Evolutionary conservation across 2,329 filamentous ascomycete genomes (phyloP), one percentile per base, ranked within the genome.

Genomic region (Colletotrichum truncatum): DNA sequence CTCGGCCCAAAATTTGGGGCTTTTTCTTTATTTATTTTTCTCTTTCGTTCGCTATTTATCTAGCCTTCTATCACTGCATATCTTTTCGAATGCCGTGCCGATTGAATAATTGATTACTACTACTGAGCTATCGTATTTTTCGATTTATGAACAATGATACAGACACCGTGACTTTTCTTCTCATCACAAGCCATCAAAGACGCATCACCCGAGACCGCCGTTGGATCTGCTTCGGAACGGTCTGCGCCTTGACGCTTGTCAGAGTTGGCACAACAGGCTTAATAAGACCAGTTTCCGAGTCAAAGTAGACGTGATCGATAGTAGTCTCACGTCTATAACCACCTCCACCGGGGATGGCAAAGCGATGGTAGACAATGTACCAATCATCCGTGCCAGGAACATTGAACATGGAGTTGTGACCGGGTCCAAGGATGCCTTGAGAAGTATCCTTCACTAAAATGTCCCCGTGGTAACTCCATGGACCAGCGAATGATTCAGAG

Each of bases 321-420:
- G 80, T 79, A 2, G 75, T 77, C 73, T 84, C 81, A 0, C 81
- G 70, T 49, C 77, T 72, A 3, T 76, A 82, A 1, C 81, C 82
- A 60, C 81, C 75, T 0, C 83, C 82, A 39, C 74, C 71, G 0
- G 82, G 82, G 28, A 84, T 83, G 4, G 70, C 73, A 60, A 84
- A 84, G 2, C 82, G 77, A 66, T 84, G 82, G 51, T 84, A 84
- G 0, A 76, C 81, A 30, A 85, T 83, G 62, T 82, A 83, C 82
- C 82, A 84, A 23, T 83, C 75, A 65, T 84, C 81, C 1, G 81
- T 82, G 0, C 77, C 78, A 0, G 81, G 82, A 2, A 84, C 76
- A 39, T 82, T 82, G 16, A 84, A 67, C 3, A 84, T 76, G 0
- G 80, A 82, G 68, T 80, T 77, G 64, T 83, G 80, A 0, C 82